Evolutionary conservation across 2,329 filamentous ascomycete genomes (phyloP).

Genomic region (Trichoderma brevicompactum): DNA sequence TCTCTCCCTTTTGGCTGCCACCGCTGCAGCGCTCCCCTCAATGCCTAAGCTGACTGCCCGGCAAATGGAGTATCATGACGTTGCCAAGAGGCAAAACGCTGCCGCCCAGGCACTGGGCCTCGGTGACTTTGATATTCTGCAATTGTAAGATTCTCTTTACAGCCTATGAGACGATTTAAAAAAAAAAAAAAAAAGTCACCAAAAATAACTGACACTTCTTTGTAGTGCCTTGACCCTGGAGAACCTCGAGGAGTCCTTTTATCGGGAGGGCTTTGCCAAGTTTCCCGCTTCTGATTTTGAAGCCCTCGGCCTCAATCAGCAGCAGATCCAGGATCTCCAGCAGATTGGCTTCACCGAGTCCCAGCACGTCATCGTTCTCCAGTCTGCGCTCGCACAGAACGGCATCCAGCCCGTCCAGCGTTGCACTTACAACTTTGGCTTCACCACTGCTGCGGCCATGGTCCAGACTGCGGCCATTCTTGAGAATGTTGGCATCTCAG

Average conservation of each 20-base stretch:
- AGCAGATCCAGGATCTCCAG: constrained; percentile 56
- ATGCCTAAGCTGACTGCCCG: constrained; percentile 48
- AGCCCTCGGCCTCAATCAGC: constrained; percentile 47
- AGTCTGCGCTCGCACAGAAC: constrained; percentile 62
- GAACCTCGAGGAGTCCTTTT: constrained; percentile 74
- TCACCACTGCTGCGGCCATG: constrained; percentile 69
- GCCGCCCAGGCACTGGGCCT: constrained; percentile 53
- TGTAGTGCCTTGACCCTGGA: constrained; percentile 68
- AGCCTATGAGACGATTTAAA: neutral
- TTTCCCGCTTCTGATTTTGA: constrained; percentile 68
- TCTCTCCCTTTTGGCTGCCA: constrained; percentile 51
- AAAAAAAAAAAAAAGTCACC: constrained; percentile 13
- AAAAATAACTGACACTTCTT: neutral
- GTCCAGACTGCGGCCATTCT: constrained; percentile 70
- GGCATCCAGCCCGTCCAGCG: constrained; percentile 68
- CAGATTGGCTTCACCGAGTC: constrained; percentile 66
- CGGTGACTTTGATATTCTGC: constrained; percentile 59
- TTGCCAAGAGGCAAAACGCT: constrained; percentile 56
- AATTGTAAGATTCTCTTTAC: constrained; percentile 54
- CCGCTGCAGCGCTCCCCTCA: constrained; percentile 54
- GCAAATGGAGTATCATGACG: constrained; percentile 53
- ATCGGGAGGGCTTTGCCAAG: constrained; percentile 70
- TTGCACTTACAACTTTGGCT: constrained; percentile 74
- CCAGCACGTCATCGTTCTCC: constrained; percentile 47
- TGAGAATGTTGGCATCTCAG: constrained; percentile 75